Evolutionary conservation across 1,284 basidiomycete genomes (phyloP).

Genomic region (Marasmius tenuissimus): DNA sequence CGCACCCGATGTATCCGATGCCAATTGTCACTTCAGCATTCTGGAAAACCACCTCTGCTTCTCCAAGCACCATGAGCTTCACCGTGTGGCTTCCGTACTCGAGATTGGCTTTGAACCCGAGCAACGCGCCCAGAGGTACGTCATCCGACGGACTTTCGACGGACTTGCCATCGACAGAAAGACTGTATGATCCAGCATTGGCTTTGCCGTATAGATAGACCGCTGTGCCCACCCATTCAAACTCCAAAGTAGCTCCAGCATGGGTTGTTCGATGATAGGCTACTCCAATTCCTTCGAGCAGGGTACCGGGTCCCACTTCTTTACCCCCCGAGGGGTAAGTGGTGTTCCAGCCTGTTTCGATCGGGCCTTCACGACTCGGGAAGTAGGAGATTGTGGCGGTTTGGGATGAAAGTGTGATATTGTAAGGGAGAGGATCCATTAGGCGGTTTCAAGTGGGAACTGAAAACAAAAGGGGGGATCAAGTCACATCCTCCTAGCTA

Average conservation of each 20-base stretch:
- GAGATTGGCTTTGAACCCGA: background rate
- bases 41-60: background rate
- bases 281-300: conserved; percentile 4
- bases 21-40: conserved; percentile 4
- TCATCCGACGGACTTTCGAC: background rate
- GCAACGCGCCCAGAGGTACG: background rate
- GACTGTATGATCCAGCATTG: background rate
- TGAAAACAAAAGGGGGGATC: background rate
- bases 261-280: background rate
- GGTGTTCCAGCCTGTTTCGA: background rate
- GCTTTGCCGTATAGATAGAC: conserved; percentile 9
- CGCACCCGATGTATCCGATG: background rate
- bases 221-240: conserved; percentile 6
- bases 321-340: background rate
- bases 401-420: conserved; percentile 2
- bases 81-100: background rate
- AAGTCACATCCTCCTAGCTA: background rate
- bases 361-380: conserved; percentile 14
- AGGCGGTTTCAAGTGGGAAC: background rate
- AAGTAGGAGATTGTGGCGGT: background rate
- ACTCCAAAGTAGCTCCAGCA: background rate
- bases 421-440: background rate
- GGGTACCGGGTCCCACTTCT: too few relatives aligned
- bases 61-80: background rate
- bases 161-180: background rate